Base-by-base conservation (phyloP, 2,329 filamentous ascomycete genomes). In the Fusarium miscanthi region DNA sequence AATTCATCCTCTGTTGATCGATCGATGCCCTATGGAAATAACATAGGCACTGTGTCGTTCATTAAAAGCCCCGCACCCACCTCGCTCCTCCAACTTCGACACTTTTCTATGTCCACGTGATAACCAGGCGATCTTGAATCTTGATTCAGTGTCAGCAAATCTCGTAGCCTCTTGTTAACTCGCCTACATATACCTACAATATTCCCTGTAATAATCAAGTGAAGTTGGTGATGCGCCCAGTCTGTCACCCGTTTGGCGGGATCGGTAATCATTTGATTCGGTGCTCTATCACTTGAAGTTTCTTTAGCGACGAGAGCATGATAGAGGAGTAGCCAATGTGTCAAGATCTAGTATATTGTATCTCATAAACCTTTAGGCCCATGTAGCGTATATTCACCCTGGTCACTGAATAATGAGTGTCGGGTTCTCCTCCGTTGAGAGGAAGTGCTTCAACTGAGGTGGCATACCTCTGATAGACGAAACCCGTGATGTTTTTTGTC, bases 81-180 rank as follows among this genome's bases (percentile, higher is more conserved):
- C 30, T 52, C 46, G 30, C 17, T 19, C 12, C 17, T 7, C 14
- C 38, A 25, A 16, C 19, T 17, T 63, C 12, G 40, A 45, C n/a
- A 51, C 16, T 37, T 37, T 62, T 35, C 13, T 42, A 6, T 52
- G 40, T 16, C 37, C 19, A 21, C 33, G 27, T 38, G 54, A 63
- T 38, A 56, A 21, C 10, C 42, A 35, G 21, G 35, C 46, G 31
- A 63, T 56, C 33, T 64, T 27, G 13, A 64, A 35, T 12, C 33
- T 35, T 31, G 19, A 54, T 41, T 33, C 31, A 13, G 23, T 30
- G 27, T 45, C 40, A n/a, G 59, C 45, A 33, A 63, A 52, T 8
- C 2, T 17, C 16, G 25, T 45, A 25, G n/a, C 37, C 10, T 63
- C 10, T 16, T 37, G 37, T 23, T 46, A 42, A n/a, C 38, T 30